These are phyloP conservation scores for Tephrocybe sp. DNA, from an alignment of 768 basidiomycete genomes.

Conservation along the genomic window DNA sequence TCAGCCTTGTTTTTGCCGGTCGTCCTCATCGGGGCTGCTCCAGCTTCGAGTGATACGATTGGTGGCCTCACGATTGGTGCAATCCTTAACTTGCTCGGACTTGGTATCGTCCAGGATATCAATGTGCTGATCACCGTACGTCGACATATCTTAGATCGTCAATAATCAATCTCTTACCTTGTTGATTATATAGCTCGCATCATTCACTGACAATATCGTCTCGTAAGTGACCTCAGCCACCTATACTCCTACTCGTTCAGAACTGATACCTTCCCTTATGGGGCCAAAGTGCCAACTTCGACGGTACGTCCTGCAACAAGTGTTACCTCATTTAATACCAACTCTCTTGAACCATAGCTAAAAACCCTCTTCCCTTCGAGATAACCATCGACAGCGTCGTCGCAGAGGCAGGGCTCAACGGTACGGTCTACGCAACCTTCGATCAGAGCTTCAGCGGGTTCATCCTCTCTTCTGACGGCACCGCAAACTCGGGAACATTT, in stretches of 20 bases:
- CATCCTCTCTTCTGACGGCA: constrained; percentile 45
- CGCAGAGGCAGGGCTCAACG: constrained; percentile 49
- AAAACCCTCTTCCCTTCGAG: constrained; percentile 45
- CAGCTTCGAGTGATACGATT: constrained; percentile 18
- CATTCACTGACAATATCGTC: constrained; percentile 34
- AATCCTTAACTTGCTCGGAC: constrained; percentile 37
- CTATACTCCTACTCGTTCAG: neutral
- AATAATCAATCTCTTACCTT: too few species aligned
- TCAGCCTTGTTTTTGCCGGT: constrained; percentile 25
- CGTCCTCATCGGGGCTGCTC: constrained; percentile 23
- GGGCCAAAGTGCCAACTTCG: constrained; percentile 37
- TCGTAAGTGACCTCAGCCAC: constrained; percentile 25
- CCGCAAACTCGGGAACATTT: constrained; percentile 59
- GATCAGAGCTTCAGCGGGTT: constrained; percentile 54
- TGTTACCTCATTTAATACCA: neutral
- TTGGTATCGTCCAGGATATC: constrained; percentile 41
- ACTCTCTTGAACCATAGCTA: constrained; percentile 23
- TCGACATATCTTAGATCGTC: neutral
- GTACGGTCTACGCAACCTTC: constrained; percentile 57
- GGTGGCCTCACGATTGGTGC: constrained; percentile 30
- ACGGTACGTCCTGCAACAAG: constrained; percentile 23
- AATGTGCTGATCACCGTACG: constrained; percentile 38
- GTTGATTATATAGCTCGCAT: constrained; percentile 30
- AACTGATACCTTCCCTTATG: too few species aligned
- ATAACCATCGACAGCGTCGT: constrained; percentile 44